Percentiles rank a stretch among this genome's conserved stretches.
Evolutionary conservation across 2,329 filamentous ascomycete species (phyloP).

Genomic region (Zasmidium cellare): DNA sequence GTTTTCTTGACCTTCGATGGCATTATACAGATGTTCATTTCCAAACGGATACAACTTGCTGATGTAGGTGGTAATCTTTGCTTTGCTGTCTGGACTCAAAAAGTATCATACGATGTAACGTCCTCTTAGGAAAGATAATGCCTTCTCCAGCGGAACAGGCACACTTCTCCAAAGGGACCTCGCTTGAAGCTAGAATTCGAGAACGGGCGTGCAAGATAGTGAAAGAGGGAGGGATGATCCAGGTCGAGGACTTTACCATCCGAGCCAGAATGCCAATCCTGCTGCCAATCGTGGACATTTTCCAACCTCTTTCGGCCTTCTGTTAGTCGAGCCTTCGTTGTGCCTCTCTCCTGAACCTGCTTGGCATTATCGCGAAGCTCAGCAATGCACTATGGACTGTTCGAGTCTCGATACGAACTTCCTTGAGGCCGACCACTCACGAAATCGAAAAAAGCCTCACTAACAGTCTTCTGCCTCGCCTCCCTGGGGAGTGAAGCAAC

Average conservation of each 20-base stretch:
- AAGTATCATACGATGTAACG: not conserved
- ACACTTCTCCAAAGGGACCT: conserved; percentile 32
- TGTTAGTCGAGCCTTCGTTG: conserved; percentile 44
- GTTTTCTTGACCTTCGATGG: conserved; percentile 49
- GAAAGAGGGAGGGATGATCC: conserved; percentile 64
- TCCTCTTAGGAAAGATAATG: conserved; percentile 13
- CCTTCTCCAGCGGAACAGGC: conserved; percentile 33
- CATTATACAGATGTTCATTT: conserved; percentile 21
- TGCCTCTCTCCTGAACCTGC: conserved; percentile 40
- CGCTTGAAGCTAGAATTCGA: conserved; percentile 38
- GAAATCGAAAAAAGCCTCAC: not conserved
- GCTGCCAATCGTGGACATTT: conserved; percentile 35
- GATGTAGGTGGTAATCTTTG: conserved; percentile 28
- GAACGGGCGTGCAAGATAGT: conserved; percentile 57
- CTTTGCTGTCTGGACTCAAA: conserved; percentile 6
- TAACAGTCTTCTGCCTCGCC: not conserved
- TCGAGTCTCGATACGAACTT: not conserved
- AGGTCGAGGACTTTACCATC: conserved; percentile 60
- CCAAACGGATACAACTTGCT: conserved; percentile 28
- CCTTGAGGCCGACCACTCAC: not conserved
- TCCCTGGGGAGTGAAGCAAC: not conserved
- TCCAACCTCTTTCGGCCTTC: conserved; percentile 50
- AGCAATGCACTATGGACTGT: conserved; percentile 9
- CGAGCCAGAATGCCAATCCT: conserved; percentile 63
- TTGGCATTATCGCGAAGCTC: conserved; percentile 50